These are phyloP conservation scores for Aspergillus fructus DNA, from an alignment of 2,329 filamentous ascomycete species.

Conservation along the genomic window DNA sequence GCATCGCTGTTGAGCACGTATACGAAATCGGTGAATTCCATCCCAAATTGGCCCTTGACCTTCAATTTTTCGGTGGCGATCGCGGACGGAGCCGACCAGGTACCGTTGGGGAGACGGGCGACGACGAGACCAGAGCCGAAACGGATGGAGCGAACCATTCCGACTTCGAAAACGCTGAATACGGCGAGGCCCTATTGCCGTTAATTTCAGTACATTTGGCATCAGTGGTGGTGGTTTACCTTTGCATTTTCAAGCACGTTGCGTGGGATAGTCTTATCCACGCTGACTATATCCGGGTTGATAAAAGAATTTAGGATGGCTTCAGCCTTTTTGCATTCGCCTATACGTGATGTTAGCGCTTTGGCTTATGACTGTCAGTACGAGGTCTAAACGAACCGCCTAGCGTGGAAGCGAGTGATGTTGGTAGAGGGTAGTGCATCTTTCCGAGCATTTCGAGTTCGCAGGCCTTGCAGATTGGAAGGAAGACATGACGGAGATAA, in stretches of 20 bases:
- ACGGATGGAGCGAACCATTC: constrained; percentile 47
- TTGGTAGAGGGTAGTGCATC: constrained; percentile 1
- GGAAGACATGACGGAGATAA: neutral
- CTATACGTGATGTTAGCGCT: neutral
- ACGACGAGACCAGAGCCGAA: constrained; percentile 50
- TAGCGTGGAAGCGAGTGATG: constrained; percentile 4
- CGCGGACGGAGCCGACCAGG: constrained; percentile 49
- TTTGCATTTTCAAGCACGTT: constrained; percentile 9
- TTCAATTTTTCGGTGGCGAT: constrained; percentile 44
- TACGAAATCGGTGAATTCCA: constrained; percentile 66
- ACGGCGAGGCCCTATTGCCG: constrained; percentile 43
- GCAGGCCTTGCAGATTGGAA: neutral
- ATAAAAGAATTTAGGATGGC: constrained; percentile 10
- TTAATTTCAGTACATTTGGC: neutral
- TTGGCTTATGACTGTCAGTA: neutral
- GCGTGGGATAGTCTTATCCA: constrained; percentile 7
- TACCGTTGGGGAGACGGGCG: constrained; percentile 44
- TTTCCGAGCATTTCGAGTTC: neutral
- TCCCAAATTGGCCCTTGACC: constrained; percentile 46
- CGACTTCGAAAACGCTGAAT: constrained; percentile 45
- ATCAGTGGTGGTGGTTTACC: neutral
- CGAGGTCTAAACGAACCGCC: neutral
- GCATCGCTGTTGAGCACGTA: constrained; percentile 89
- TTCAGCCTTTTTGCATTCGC: constrained; percentile 13
- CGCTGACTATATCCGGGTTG: constrained; percentile 7